These are phyloP conservation scores for Tylopilus balloui DNA, from an alignment of 768 basidiomycete genomes.

Conservation along the genomic window DNA sequence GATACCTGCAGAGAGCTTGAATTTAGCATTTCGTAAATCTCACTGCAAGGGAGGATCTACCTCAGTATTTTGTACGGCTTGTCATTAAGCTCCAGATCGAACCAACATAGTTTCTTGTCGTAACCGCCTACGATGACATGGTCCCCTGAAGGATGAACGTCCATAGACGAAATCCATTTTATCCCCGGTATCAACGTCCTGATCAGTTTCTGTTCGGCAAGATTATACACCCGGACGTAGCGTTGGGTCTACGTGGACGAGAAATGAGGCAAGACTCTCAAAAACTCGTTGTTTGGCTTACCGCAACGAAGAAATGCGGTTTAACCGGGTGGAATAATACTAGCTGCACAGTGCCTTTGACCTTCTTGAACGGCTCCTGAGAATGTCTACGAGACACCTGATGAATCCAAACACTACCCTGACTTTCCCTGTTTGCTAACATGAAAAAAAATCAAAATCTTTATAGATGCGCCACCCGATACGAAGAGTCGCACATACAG, in stretches of 20 bases:
- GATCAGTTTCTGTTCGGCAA: constrained; percentile 87
- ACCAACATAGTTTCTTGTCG: constrained; percentile 98
- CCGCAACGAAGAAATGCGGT: constrained; percentile 97
- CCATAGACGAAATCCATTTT: constrained; percentile 96
- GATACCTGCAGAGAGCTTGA: constrained; percentile 57
- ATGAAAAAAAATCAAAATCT: constrained; percentile 6
- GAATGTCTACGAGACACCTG: constrained; percentile 91
- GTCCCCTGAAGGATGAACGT: constrained; percentile 93
- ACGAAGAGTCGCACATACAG: constrained; percentile 53
- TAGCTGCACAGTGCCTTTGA: constrained; percentile 84
- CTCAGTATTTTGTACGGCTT: constrained; percentile 96
- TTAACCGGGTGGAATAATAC: constrained; percentile 93
- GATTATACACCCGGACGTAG: constrained; percentile 92
- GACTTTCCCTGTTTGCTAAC: constrained; percentile 60
- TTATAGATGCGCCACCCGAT: constrained; percentile 5
- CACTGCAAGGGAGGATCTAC: constrained; percentile 35
- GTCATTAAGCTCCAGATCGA: constrained; percentile 92
- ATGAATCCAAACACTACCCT: constrained; percentile 92
- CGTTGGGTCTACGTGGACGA: constrained; percentile 73
- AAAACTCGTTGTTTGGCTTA: constrained; percentile 39
- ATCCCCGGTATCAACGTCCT: constrained; percentile 95
- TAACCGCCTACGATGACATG: constrained; percentile 97
- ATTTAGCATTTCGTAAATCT: constrained; percentile 10
- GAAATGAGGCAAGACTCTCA: constrained; percentile 11
- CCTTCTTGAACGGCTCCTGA: constrained; percentile 96